Base-by-base conservation (phyloP, 2,329 filamentous ascomycete genomes). In the Pyricularia sp. region DNA sequence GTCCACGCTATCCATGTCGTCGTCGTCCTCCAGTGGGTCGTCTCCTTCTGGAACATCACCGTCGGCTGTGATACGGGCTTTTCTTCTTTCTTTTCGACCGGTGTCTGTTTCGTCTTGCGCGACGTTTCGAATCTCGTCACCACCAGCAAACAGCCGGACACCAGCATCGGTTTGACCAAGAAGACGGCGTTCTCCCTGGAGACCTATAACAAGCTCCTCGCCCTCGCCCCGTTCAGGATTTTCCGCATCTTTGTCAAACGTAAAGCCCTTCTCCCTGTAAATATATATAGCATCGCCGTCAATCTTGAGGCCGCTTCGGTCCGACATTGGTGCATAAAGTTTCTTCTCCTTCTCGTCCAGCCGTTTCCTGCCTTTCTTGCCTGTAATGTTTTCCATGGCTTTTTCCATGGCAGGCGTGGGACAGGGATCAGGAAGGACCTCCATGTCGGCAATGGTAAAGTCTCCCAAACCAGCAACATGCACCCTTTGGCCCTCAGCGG, bases 271-370 rank as follows among this genome's bases (percentile, higher is more conserved):
- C 67, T 90, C 87, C 69, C 86, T 81, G 11, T 88, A 90, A 70
- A 90, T 97, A 81, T 97, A 99, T 55, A 99, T 94, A 9, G 94
- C 94, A 79, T 99, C 95, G 71, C 97, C 97, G 73, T 99, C 95
- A 67, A 99, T 94, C 76, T 98, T 89, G 14, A 99, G 87, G 74
- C 95, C 95, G 72, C 94, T 96, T 42, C 97, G 93, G 79, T 99
- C 95, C 30, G 94, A 97, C 94, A 99, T 98, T 42, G 95, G 96
- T 2, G 95, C 96, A 79, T 97, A 96, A 5, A 99, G 82, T 74
- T 96, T 88, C 81, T 97, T 97, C 77, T 99, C 94, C 80, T 98
- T 99, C 77, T 99, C 95, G 36, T 96, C 95, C 17, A 99, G 81
- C 69, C 94, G 86, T 75, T 90, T 88, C 72, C 93, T 85, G 59